A percentile compares a stretch with the other conserved stretches of the same genome.
phyloP scores from a whole-genome alignment of 2,329 filamentous ascomycete species.

The Trichoderma semiorbis region DNA sequence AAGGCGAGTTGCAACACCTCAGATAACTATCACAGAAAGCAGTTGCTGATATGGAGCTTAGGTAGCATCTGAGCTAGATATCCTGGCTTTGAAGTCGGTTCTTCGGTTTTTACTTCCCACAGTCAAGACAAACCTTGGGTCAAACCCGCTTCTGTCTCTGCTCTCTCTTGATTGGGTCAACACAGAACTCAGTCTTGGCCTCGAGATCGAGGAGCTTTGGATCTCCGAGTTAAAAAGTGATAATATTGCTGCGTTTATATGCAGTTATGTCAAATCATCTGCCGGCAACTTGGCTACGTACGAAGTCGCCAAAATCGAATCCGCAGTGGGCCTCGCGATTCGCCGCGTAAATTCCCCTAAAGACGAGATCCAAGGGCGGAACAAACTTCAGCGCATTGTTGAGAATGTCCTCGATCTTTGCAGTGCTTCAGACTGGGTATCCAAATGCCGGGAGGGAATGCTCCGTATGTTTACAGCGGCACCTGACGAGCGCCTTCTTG shows the following conservation, averaged over 20 bases:
- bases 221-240: not conserved
- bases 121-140: not conserved
- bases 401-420: not conserved
- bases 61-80: not conserved
- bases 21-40: too few relatives aligned
- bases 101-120: not conserved
- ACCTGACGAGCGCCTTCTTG: not conserved
- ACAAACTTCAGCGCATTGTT: not conserved
- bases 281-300: too few relatives aligned
- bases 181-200: not conserved
- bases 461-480: not conserved
- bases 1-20: not conserved
- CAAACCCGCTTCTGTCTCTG: not conserved
- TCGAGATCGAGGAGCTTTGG: not conserved
- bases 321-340: not conserved
- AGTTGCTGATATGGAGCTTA: not conserved
- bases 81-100: not conserved
- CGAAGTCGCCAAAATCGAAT: not conserved
- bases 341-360: not conserved
- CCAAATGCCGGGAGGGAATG: not conserved
- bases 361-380: not conserved
- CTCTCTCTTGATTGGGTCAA: not conserved
- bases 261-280: not conserved
- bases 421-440: not conserved
- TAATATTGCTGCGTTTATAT: not conserved